phyloP scores from a whole-genome alignment of 441 rosid genomes.

The Flueggea neowawraea region DNA sequence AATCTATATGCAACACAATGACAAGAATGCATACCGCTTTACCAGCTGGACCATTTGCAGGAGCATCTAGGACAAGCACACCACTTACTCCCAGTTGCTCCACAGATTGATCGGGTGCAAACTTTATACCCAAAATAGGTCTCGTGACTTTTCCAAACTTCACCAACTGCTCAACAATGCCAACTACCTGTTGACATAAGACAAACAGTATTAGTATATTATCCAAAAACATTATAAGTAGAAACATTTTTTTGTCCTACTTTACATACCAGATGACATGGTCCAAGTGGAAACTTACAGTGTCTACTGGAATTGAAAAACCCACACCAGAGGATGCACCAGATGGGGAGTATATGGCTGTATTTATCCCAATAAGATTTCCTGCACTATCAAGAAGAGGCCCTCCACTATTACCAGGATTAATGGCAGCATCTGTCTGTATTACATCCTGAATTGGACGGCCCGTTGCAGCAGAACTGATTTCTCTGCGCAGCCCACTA shows the following conservation, averaged over 20 bases:
- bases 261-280: not conserved
- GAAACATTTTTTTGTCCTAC: not conserved
- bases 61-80: conserved; percentile 96
- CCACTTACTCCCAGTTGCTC: conserved; percentile 97
- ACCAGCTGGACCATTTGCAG: conserved; percentile 90
- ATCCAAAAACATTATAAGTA: conserved; percentile 4
- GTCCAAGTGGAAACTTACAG: conserved; percentile 47
- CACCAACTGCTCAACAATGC: conserved; percentile 91
- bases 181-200: conserved; percentile 58
- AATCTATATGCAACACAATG: conserved; percentile 3
- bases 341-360: conserved; percentile 97
- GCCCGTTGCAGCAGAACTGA: conserved; percentile 98
- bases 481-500: conserved; percentile 96
- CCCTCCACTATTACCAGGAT: conserved; percentile 98
- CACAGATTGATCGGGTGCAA: conserved; percentile 98
- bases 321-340: conserved; percentile 99
- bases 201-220: conserved; percentile 6
- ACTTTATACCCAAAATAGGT: conserved; percentile 94
- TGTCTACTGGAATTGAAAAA: conserved; percentile 97
- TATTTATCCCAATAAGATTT: conserved; percentile 88
- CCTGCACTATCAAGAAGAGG: conserved; percentile 97
- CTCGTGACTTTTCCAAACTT: conserved; percentile 88
- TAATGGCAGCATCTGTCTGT: conserved; percentile 97
- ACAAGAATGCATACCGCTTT: conserved; percentile 66
- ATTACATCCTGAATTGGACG: conserved; percentile 99